These are phyloP conservation scores for Podaxis carcinomalis DNA, from an alignment of 768 basidiomycete genomes.

Conservation along the genomic window DNA sequence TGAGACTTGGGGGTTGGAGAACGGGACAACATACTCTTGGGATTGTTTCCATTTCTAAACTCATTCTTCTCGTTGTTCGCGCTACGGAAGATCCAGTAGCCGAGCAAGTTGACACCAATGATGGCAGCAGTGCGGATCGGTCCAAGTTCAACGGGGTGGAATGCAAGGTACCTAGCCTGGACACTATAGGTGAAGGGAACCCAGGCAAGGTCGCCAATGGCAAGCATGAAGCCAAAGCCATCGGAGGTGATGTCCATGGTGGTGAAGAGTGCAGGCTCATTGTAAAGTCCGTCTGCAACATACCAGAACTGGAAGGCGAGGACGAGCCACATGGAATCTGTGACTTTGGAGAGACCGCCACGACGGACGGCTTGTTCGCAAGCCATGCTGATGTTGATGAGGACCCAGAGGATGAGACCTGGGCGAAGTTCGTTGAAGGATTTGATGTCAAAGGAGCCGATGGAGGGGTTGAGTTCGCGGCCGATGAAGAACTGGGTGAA, in stretches of 20 bases:
- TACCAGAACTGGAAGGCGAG: slow-evolving; percentile 85
- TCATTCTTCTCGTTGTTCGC: slow-evolving; percentile 95
- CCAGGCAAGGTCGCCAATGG: slow-evolving; percentile 89
- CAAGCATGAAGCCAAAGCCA: slow-evolving; percentile 98
- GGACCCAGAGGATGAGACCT: slow-evolving; percentile 87
- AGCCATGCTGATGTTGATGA: slow-evolving; percentile 86
- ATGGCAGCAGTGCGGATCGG: slow-evolving; percentile 51
- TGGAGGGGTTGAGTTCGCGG: slow-evolving; percentile 88
- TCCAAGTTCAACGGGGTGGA: slow-evolving; percentile 78
- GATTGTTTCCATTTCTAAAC: slow-evolving; percentile 90
- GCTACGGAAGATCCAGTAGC: slow-evolving; percentile 88
- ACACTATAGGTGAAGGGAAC: slow-evolving; percentile 93
- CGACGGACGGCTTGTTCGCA: slow-evolving; percentile 86
- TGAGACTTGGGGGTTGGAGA: background rate
- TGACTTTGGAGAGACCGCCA: slow-evolving; percentile 60
- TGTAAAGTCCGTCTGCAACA: slow-evolving; percentile 81
- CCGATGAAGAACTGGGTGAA: slow-evolving; percentile 79
- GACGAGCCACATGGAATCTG: slow-evolving; percentile 92
- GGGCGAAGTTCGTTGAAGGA: slow-evolving; percentile 86
- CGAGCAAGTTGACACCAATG: slow-evolving; percentile 58
- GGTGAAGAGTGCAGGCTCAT: slow-evolving; percentile 90
- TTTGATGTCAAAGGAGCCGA: slow-evolving; percentile 63
- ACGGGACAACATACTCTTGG: slow-evolving; percentile 66
- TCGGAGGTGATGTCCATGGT: slow-evolving; percentile 98
- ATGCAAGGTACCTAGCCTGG: slow-evolving; percentile 94